phyloP scores from a whole-genome alignment of 2,329 filamentous ascomycete genomes.

The Sporothrix dimorphospora region DNA sequence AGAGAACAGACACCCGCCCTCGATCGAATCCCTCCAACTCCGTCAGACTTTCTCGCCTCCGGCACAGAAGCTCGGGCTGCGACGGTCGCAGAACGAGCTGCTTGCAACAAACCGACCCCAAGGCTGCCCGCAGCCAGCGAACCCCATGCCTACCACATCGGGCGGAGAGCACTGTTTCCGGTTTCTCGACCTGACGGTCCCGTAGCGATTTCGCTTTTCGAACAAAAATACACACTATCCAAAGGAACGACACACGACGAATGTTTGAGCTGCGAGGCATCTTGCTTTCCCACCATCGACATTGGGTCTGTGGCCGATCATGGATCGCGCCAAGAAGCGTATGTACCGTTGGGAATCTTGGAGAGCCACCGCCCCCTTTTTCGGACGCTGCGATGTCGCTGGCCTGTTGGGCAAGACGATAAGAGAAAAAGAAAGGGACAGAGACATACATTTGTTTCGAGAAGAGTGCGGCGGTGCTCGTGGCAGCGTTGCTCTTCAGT shows the following conservation, averaged over 20 bases:
- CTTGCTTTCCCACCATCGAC: conserved; percentile 17
- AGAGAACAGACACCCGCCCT: neutral
- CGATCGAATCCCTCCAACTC: too few relatives aligned
- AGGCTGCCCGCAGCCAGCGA: conserved; percentile 29
- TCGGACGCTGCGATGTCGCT: neutral
- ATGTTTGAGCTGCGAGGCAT: conserved; percentile 21
- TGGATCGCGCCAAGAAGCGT: conserved; percentile 70
- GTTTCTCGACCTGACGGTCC: conserved; percentile 47
- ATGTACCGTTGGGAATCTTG: conserved; percentile 37
- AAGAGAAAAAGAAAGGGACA: neutral
- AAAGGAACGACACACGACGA: neutral
- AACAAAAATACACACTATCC: neutral
- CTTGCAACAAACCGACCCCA: conserved; percentile 21
- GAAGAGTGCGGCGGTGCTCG: neutral
- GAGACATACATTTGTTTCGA: neutral
- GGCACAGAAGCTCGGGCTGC: conserved; percentile 17
- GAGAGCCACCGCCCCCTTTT: neutral
- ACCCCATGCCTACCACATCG: conserved; percentile 50
- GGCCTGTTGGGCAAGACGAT: neutral
- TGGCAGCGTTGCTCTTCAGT: conserved; percentile 1
- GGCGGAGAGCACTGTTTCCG: conserved; percentile 47
- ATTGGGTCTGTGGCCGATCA: conserved; percentile 46
- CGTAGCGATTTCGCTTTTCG: conserved; percentile 42
- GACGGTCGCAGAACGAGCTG: conserved; percentile 15
- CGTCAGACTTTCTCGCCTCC: neutral